phyloP scores from a whole-genome alignment of 176 grass and related monocot genomes.

The Bothriochloa decipiens region DNA sequence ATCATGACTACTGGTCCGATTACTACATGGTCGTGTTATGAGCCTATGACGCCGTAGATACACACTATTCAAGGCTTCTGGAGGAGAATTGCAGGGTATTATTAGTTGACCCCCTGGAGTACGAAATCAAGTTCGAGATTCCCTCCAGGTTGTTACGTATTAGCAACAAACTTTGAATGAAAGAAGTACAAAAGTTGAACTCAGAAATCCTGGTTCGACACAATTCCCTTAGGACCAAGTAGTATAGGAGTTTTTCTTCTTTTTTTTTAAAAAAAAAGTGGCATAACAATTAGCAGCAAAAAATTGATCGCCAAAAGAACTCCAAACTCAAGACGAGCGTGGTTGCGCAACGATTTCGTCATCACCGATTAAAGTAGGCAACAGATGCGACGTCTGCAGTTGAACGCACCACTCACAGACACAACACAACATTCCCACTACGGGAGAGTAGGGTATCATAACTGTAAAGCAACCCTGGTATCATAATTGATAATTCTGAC shows the following conservation, averaged over 20 bases:
- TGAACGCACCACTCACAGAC: background rate
- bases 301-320: background rate
- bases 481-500: background rate
- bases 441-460: background rate
- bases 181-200: background rate
- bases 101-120: background rate
- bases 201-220: background rate
- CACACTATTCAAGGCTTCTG: background rate
- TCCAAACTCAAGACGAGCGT: background rate
- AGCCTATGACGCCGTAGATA: too few relatives aligned
- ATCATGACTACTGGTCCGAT: too few relatives aligned
- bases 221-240: background rate
- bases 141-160: too few relatives aligned
- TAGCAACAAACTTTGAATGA: background rate
- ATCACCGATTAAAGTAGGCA: background rate
- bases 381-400: background rate
- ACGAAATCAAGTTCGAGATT: background rate
- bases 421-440: too few relatives aligned
- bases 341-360: background rate
- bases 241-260: too few relatives aligned
- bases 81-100: background rate
- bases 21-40: too few relatives aligned
- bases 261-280: too few relatives aligned
- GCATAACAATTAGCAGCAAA: background rate
- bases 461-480: background rate